Evolutionary conservation across 108 stramenopile species (phyloP).

Genomic region (Fistulifera solaris): DNA sequence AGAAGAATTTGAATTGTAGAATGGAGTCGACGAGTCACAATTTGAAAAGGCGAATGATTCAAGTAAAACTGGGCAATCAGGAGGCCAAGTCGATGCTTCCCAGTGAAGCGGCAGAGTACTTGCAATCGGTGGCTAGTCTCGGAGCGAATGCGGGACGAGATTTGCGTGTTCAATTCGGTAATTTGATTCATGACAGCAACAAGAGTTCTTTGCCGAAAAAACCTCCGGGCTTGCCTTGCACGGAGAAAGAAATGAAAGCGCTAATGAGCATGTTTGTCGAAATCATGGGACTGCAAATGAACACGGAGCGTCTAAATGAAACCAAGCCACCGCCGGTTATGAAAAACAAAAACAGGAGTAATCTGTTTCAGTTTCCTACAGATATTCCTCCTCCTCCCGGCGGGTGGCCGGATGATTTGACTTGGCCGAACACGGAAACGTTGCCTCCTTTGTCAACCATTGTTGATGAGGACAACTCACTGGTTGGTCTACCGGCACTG

Average conservation of each 20-base stretch:
- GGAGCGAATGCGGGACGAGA: conserved; percentile 2
- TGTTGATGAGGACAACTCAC: background rate
- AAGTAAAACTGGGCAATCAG: conserved; percentile 4
- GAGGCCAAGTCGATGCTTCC: conserved; percentile 2
- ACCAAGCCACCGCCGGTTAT: background rate
- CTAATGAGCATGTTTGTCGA: conserved; percentile 57
- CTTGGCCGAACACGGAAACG: background rate
- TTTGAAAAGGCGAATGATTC: background rate
- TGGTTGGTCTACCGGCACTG: background rate
- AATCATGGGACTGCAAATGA: conserved; percentile 41
- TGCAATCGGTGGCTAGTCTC: background rate
- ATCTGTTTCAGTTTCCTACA: conserved; percentile 2
- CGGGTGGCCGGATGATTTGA: conserved; percentile 6
- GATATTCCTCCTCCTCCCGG: conserved; percentile 1
- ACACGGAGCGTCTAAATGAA: conserved; percentile 13
- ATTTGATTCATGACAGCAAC: too few relatives aligned
- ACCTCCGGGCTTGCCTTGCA: conserved; percentile 24
- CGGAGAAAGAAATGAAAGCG: conserved; percentile 55
- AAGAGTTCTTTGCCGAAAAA: background rate
- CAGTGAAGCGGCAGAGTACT: conserved; percentile 3
- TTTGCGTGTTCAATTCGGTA: too few relatives aligned
- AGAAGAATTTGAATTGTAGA: too few relatives aligned
- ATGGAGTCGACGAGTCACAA: conserved; percentile 9
- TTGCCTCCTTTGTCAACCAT: background rate
- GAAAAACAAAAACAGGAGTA: background rate